A percentile compares a stretch with the other conserved stretches of the same genome.
These are phyloP conservation scores for Alternaria sp. DNA, from an alignment of 2,329 filamentous ascomycete genomes.

Conservation along the genomic window DNA sequence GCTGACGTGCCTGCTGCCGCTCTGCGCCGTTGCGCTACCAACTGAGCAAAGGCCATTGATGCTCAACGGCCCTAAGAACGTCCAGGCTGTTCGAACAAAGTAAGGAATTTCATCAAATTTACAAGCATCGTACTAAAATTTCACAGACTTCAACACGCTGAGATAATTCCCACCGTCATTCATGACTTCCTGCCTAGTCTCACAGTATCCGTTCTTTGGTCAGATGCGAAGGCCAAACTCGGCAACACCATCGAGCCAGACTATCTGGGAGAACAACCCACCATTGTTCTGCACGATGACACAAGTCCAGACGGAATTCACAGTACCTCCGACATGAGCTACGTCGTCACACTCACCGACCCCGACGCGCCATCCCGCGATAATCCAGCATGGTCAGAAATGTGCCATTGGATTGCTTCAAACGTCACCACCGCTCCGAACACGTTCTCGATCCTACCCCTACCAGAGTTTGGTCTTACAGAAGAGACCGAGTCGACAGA, in stretches of 20 bases:
- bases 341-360: slow-evolving; percentile 62
- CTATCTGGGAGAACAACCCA: slow-evolving; percentile 51
- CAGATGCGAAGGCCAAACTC: slow-evolving; percentile 49
- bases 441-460: slow-evolving; percentile 31
- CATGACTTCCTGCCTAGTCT: slow-evolving; percentile 65
- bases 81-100: slow-evolving; percentile 38
- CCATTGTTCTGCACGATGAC: slow-evolving; percentile 48
- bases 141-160: slow-evolving; percentile 46
- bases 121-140: not conserved
- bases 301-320: slow-evolving; percentile 24
- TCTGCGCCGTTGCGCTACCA: slow-evolving; percentile 28
- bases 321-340: slow-evolving; percentile 43
- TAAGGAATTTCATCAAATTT: slow-evolving; percentile 11
- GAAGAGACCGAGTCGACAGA: slow-evolving; percentile 10
- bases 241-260: slow-evolving; percentile 62
- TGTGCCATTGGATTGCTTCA: slow-evolving; percentile 63
- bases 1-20: slow-evolving; percentile 25
- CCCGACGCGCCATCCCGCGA: slow-evolving; percentile 64
- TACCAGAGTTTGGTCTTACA: slow-evolving; percentile 29
- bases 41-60: slow-evolving; percentile 38
- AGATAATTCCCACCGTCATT: slow-evolving; percentile 59
- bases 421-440: slow-evolving; percentile 40
- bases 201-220: slow-evolving; percentile 58
- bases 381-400: slow-evolving; percentile 62
- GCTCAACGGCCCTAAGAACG: slow-evolving; percentile 17